Percentiles rank a stretch among this genome's conserved stretches.
phyloP scores from a whole-genome alignment of 2,329 filamentous ascomycete species.

The Aplosporella prunicola region DNA sequence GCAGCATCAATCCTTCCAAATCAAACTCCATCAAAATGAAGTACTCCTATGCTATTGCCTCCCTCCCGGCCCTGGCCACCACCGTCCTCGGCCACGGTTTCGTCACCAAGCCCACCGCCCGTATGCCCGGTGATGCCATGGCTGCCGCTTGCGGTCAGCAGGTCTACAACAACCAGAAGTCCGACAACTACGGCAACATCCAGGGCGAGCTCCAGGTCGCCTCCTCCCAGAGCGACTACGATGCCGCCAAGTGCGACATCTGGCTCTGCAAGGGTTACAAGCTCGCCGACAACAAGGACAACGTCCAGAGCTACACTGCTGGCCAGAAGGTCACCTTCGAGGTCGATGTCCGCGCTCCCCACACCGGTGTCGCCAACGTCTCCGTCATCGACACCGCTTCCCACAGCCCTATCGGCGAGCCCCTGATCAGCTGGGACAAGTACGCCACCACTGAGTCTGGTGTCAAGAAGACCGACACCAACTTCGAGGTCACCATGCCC shows the following conservation, averaged over 20 bases:
- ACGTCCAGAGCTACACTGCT: constrained; percentile 43
- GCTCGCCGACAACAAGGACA: constrained; percentile 45
- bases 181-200: constrained; percentile 49
- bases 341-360: constrained; percentile 43
- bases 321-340: constrained; percentile 38
- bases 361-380: constrained; percentile 49
- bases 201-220: constrained; percentile 46
- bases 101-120: constrained; percentile 39
- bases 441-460: constrained; percentile 43
- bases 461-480: constrained; percentile 36
- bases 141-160: constrained; percentile 45
- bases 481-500: constrained; percentile 47
- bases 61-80: constrained; percentile 36
- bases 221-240: constrained; percentile 39
- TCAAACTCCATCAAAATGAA: constrained; percentile 30
- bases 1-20: constrained; percentile 7
- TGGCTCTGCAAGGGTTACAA: constrained; percentile 52
- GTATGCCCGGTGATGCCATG: constrained; percentile 44
- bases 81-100: constrained; percentile 46
- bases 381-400: constrained; percentile 47
- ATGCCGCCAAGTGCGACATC: constrained; percentile 39
- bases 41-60: constrained; percentile 27
- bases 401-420: constrained; percentile 43
- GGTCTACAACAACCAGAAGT: constrained; percentile 43
- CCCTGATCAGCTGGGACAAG: constrained; percentile 45